Conservation (phyloP, 495 filamentous ascomycete genomes). For the Astrothelium subdiscretum region DNA sequence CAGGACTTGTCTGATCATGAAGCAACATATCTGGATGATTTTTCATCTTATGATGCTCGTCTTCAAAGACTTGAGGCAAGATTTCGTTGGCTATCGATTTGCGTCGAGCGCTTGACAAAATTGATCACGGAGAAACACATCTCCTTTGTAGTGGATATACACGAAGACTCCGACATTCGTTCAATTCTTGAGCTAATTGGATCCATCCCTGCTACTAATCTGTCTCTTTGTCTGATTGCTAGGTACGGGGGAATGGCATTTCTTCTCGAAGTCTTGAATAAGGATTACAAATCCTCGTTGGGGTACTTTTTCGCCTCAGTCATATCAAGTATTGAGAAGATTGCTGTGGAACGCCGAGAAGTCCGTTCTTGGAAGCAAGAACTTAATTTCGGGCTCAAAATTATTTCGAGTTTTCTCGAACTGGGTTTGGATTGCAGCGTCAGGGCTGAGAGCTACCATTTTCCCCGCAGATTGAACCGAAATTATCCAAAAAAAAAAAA, state of each 20-base stretch:
- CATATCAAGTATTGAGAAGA: too few relatives aligned
- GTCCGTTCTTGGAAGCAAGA: neutral
- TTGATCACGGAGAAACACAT: neutral
- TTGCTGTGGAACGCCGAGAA: neutral
- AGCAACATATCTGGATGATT: neutral
- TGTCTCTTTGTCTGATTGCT: neutral
- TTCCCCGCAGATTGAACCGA: neutral
- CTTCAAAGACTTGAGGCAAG: neutral
- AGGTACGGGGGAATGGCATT: neutral
- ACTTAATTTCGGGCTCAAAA: neutral
- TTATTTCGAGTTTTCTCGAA: neutral
- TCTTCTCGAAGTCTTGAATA: neutral
- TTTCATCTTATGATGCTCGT: neutral
- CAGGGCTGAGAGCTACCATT: neutral
- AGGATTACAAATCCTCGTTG: neutral
- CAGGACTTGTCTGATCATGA: neutral
- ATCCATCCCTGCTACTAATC: neutral
- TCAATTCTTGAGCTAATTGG: neutral
- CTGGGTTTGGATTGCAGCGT: neutral
- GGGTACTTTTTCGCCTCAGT: neutral
- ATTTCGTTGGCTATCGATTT: neutral
- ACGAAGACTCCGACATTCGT: neutral
- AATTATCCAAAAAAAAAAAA: neutral
- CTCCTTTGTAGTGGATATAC: neutral
- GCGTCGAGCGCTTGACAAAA: neutral